These are phyloP conservation scores for Corinectria fuckeliana DNA, from an alignment of 2,329 filamentous ascomycete species.

Conservation along the genomic window DNA sequence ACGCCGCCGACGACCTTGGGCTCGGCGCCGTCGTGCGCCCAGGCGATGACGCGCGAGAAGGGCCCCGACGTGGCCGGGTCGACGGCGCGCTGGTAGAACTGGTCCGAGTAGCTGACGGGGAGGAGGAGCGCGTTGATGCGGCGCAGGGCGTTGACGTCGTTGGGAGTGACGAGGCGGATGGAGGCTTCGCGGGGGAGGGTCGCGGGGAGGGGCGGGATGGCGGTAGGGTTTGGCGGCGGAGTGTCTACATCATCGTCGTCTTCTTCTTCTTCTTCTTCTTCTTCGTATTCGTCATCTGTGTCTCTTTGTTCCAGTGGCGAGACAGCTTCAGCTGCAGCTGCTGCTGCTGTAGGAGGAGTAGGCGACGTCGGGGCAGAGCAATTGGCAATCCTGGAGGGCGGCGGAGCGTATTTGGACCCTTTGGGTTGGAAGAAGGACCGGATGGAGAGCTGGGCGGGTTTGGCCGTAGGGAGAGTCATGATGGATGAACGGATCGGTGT, in stretches of 20 bases:
- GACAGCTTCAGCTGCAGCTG: constrained; percentile 24
- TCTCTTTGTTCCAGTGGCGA: constrained; percentile 32
- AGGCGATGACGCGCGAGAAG: constrained; percentile 67
- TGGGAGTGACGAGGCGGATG: constrained; percentile 57
- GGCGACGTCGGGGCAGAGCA: constrained; percentile 28
- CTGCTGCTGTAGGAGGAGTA: constrained; percentile 7
- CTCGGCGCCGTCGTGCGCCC: constrained; percentile 52
- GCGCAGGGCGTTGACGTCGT: constrained; percentile 64
- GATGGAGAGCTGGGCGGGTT: constrained; percentile 61
- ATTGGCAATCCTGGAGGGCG: constrained; percentile 37
- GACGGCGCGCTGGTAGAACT: constrained; percentile 65
- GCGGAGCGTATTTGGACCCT: constrained; percentile 46
- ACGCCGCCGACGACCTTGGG: constrained; percentile 66
- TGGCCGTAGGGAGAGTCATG: constrained; percentile 51
- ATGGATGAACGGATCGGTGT: constrained; percentile 6
- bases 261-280: constrained; percentile 35
- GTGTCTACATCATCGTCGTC: constrained; percentile 14
- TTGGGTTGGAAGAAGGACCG: constrained; percentile 66
- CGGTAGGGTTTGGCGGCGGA: constrained; percentile 1
- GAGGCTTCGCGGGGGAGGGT: constrained; percentile 54
- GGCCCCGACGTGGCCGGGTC: constrained; percentile 56
- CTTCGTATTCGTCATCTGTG: constrained; percentile 29
- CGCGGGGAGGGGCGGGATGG: constrained; percentile 42
- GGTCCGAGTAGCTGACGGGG: constrained; percentile 67
- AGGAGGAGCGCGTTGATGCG: constrained; percentile 71